These are phyloP conservation scores for Globisporangium ultimum DNA, from an alignment of 352 stramenopile species.

Conservation along the genomic window DNA sequence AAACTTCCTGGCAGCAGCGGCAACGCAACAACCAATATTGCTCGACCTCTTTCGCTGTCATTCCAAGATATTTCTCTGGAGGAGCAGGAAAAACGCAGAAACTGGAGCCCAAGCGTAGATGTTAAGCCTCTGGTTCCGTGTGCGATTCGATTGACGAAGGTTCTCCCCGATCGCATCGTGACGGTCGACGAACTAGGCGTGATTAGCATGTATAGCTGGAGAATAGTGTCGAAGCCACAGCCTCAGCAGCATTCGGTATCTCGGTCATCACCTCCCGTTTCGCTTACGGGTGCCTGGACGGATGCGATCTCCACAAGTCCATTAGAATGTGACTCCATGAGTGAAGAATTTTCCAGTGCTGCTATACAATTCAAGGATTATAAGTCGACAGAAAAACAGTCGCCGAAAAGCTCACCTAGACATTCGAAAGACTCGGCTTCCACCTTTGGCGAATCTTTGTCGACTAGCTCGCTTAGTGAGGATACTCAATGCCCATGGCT, in stretches of 20 bases:
- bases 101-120: slow-evolving; percentile 55
- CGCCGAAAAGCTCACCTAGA: background rate
- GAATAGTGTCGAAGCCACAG: slow-evolving; percentile 53
- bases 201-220: slow-evolving; percentile 86
- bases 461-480: background rate
- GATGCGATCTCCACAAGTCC: background rate
- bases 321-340: background rate
- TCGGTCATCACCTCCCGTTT: background rate
- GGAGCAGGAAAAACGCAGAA: slow-evolving; percentile 50
- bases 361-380: too few relatives aligned
- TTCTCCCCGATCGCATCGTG: slow-evolving; percentile 74
- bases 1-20: background rate
- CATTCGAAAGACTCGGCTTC: background rate
- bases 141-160: slow-evolving; percentile 59
- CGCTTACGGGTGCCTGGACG: background rate
- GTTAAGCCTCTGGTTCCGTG: slow-evolving; percentile 61
- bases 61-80: slow-evolving; percentile 53
- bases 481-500: slow-evolving; percentile 54
- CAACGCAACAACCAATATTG: slow-evolving; percentile 23
- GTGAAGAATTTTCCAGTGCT: background rate
- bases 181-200: slow-evolving; percentile 82
- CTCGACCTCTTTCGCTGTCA: slow-evolving; percentile 53
- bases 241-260: slow-evolving; percentile 4
- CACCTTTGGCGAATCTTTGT: background rate
- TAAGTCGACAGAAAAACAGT: background rate